phyloP scores from a whole-genome alignment of 1,284 basidiomycete genomes.

The Pseudomicrostroma phylloplanum region DNA sequence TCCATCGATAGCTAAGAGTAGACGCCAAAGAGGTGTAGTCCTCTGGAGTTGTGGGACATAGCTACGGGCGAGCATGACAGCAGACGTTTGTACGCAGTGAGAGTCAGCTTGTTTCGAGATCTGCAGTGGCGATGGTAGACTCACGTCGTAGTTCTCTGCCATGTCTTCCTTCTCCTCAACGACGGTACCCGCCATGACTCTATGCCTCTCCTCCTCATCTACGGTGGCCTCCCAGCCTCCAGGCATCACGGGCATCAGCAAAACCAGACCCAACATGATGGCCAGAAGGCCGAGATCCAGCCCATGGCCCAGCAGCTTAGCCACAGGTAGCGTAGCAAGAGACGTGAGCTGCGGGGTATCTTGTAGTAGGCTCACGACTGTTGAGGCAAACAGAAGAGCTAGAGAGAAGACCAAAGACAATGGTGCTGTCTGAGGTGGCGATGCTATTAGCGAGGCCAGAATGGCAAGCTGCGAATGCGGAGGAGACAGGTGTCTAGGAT shows the following conservation, averaged over 20 bases:
- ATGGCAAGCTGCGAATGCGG: neutral
- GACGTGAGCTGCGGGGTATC: constrained; percentile 2
- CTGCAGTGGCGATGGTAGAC: neutral
- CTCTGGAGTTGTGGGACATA: constrained; percentile 37
- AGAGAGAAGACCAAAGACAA: constrained; percentile 1
- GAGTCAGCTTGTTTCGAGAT: neutral
- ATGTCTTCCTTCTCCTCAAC: constrained; percentile 14
- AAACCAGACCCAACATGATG: constrained; percentile 16
- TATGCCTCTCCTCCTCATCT: constrained; percentile 18
- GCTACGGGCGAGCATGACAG: constrained; percentile 2
- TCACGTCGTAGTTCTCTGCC: constrained; percentile 19
- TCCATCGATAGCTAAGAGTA: constrained; percentile 35
- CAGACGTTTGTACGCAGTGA: neutral
- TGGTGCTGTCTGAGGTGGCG: constrained; percentile 11
- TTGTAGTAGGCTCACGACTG: constrained; percentile 9
- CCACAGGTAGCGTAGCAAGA: neutral
- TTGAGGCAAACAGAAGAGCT: constrained; percentile 5
- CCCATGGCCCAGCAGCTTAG: neutral
- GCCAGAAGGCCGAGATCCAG: constrained; percentile 15
- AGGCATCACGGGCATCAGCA: constrained; percentile 26
- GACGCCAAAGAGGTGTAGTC: constrained; percentile 30
- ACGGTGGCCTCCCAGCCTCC: constrained; percentile 32
- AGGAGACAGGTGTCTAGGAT: neutral
- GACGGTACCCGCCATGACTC: constrained; percentile 15
- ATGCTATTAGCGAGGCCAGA: neutral